phyloP scores from a whole-genome alignment of 495 filamentous ascomycete genomes.

The Cercophora scortea region DNA sequence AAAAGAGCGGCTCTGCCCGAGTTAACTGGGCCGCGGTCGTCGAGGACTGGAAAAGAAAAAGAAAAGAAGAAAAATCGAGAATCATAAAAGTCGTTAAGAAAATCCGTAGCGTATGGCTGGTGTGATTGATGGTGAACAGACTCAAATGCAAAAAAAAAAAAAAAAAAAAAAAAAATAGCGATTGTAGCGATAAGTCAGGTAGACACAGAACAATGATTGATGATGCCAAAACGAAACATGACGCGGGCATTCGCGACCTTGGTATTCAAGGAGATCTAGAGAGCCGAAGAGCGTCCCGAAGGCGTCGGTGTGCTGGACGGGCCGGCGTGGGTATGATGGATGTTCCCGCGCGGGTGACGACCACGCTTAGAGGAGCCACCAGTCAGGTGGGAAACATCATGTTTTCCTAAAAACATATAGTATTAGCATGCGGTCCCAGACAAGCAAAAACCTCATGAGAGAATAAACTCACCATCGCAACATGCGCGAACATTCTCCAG shows the following conservation, averaged over 20 bases:
- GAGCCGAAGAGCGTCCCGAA: not conserved
- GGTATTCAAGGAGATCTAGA: constrained; percentile 13
- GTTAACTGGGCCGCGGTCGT: not conserved
- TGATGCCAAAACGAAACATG: not conserved
- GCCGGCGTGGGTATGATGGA: constrained; percentile 26
- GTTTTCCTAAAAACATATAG: constrained; percentile 57
- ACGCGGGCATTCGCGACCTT: too few species aligned
- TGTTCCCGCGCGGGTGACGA: constrained; percentile 19
- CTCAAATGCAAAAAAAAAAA: constrained; percentile 5
- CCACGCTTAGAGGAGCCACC: constrained; percentile 30
- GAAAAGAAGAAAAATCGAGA: constrained; percentile 7
- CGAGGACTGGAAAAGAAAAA: too few species aligned
- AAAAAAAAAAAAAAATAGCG: constrained; percentile 6
- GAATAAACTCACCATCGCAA: constrained; percentile 71
- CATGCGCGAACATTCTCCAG: constrained; percentile 95
- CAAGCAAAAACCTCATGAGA: not conserved
- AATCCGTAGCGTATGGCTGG: constrained; percentile 21
- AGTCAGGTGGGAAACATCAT: constrained; percentile 55
- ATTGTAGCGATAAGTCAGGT: not conserved
- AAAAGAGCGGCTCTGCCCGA: not conserved
- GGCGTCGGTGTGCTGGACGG: constrained; percentile 30
- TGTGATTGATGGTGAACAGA: constrained; percentile 21
- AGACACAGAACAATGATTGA: not conserved
- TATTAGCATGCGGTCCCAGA: constrained; percentile 13
- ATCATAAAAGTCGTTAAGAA: constrained; percentile 24